A percentile compares a stretch with the other conserved stretches of the same genome.
These are phyloP conservation scores for Helicocarpus griseus DNA, from an alignment of 2,329 filamentous ascomycete genomes.

Conservation along the genomic window DNA sequence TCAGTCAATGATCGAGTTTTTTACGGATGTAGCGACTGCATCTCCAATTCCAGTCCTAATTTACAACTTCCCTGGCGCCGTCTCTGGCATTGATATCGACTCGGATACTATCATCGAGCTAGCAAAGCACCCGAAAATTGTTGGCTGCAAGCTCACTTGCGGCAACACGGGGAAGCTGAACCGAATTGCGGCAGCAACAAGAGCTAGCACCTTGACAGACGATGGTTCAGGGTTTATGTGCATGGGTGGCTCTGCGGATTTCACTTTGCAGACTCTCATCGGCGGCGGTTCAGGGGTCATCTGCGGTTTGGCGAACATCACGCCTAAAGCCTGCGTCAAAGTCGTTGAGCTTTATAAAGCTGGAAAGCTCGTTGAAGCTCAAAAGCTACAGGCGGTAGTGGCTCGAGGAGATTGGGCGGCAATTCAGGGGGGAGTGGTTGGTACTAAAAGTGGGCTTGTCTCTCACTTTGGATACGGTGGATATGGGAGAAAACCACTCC, in stretches of 20 bases:
- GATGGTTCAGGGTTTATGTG: constrained; percentile 47
- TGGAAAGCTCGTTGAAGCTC: constrained; percentile 53
- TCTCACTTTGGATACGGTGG: constrained; percentile 58
- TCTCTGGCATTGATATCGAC: constrained; percentile 81
- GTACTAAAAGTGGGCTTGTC: constrained; percentile 57
- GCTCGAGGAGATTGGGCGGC: constrained; percentile 60
- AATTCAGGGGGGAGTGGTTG: constrained; percentile 59
- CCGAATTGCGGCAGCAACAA: constrained; percentile 44
- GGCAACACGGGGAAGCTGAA: constrained; percentile 85
- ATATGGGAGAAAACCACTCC: constrained; percentile 46
- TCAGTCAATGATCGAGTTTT: constrained; percentile 63
- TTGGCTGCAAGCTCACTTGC: constrained; percentile 86
- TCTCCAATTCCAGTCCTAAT: constrained; percentile 70
- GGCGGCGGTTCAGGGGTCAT: constrained; percentile 64
- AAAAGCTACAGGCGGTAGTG: constrained; percentile 54
- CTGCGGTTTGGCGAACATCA: constrained; percentile 61
- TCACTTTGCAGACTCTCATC: constrained; percentile 59
- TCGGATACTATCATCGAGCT: constrained; percentile 75
- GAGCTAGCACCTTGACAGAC: not conserved
- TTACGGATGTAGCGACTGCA: constrained; percentile 61
- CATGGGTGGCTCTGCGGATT: constrained; percentile 64
- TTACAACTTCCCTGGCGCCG: constrained; percentile 87
- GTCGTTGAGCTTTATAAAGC: constrained; percentile 50
- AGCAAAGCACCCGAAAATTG: constrained; percentile 69
- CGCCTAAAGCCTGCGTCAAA: constrained; percentile 55